These are phyloP conservation scores for Mortierella sp. DNA, from an alignment of 371 early-diverging fungal genomes.

Conservation along the genomic window DNA sequence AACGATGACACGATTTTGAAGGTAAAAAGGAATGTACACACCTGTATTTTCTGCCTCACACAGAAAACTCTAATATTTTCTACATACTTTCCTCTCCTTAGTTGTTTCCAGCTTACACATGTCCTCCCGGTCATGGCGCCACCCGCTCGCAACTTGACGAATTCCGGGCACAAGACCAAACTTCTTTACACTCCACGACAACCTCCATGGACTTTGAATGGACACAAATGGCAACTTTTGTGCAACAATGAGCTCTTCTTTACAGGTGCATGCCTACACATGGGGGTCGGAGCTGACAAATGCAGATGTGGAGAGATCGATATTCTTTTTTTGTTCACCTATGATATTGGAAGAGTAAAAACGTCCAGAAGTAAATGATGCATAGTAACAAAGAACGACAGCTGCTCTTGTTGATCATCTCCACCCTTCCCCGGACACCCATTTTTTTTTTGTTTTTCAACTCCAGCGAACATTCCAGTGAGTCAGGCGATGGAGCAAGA, in stretches of 20 bases:
- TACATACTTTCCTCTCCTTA: not conserved
- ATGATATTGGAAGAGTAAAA: not conserved
- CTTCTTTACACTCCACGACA: not conserved
- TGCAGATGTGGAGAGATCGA: not conserved
- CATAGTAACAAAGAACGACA: not conserved
- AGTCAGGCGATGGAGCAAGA: not conserved
- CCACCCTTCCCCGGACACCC: not conserved
- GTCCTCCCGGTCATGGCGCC: not conserved
- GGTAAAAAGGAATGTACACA: not conserved
- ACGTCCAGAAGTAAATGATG: not conserved
- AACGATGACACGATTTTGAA: not conserved
- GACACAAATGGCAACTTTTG: constrained; percentile 5
- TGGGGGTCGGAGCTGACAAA: not conserved
- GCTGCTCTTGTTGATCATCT: not conserved
- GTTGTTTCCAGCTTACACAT: not conserved
- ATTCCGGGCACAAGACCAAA: not conserved
- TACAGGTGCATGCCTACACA: not conserved
- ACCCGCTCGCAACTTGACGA: not conserved
- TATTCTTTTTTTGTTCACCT: not conserved
- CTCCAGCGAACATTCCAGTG: not conserved
- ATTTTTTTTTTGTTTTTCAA: not conserved
- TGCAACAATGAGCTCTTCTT: not conserved
- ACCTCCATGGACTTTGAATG: not conserved
- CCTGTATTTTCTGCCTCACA: not conserved
- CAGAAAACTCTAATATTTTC: not conserved